These are phyloP conservation scores for Pseudoperonospora humuli DNA, from an alignment of 352 stramenopile species.

Conservation along the genomic window DNA sequence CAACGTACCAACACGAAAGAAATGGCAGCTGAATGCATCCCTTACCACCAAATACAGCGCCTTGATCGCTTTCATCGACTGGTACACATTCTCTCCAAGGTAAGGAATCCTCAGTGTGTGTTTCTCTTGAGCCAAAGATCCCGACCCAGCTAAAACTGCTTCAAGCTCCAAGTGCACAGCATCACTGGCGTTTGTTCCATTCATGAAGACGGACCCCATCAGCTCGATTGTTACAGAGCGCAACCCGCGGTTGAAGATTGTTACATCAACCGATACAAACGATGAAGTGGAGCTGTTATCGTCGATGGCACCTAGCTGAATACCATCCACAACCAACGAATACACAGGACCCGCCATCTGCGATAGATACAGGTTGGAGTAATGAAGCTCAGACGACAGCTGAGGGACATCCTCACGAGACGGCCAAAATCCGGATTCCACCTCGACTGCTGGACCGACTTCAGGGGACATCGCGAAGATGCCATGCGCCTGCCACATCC, in stretches of 20 bases:
- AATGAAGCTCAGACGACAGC: slow-evolving; percentile 61
- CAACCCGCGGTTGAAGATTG: slow-evolving; percentile 35
- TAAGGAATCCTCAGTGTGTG: slow-evolving; percentile 19
- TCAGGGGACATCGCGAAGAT: slow-evolving; percentile 84
- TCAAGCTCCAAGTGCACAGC: slow-evolving; percentile 14
- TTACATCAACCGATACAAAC: slow-evolving; percentile 24
- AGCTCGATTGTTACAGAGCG: slow-evolving; percentile 26
- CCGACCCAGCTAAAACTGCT: slow-evolving; percentile 1
- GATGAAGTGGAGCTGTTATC: slow-evolving; percentile 1
- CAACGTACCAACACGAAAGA: slow-evolving; percentile 50
- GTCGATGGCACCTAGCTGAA: slow-evolving; percentile 7
- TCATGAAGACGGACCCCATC: slow-evolving; percentile 25
- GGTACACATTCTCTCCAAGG: slow-evolving; percentile 5
- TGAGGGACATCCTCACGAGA: slow-evolving; percentile 35
- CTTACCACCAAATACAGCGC: slow-evolving; percentile 41
- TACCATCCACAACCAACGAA: slow-evolving; percentile 29
- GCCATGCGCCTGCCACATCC: slow-evolving; percentile 73
- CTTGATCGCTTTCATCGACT: slow-evolving; percentile 15
- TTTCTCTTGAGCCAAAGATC: neutral
- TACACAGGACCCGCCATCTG: slow-evolving; percentile 50
- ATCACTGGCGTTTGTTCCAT: slow-evolving; percentile 29
- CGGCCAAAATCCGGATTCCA: slow-evolving; percentile 62
- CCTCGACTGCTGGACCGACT: slow-evolving; percentile 56
- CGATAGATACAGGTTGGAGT: slow-evolving; percentile 59
- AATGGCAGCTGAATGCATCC: slow-evolving; percentile 42